Evolutionary conservation across 2,329 filamentous ascomycete species (phyloP).

Genomic region (Escovopsis sp.): DNA sequence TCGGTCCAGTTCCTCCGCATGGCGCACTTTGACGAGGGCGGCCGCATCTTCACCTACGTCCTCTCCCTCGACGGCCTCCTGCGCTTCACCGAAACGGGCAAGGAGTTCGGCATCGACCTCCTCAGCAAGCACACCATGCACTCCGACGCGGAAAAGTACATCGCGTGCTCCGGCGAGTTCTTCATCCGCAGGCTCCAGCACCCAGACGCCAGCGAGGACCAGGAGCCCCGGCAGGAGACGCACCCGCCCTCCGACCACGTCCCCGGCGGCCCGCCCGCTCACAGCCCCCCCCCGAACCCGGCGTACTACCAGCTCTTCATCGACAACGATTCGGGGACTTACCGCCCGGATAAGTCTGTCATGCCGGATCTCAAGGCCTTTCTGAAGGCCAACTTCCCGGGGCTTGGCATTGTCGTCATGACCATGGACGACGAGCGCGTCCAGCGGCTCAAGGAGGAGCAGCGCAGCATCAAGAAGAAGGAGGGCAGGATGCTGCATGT

Average conservation of each 20-base stretch:
- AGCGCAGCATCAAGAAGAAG: constrained; percentile 58
- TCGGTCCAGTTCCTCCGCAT: constrained; percentile 72
- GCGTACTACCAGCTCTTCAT: constrained; percentile 71
- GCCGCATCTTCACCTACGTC: constrained; percentile 82
- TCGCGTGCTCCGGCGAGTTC: constrained; percentile 87
- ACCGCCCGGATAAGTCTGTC: constrained; percentile 67
- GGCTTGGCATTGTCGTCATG: constrained; percentile 57
- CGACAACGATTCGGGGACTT: constrained; percentile 91
- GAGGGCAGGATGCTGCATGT: constrained; percentile 36
- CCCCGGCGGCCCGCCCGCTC: constrained; percentile 30
- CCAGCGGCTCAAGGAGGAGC: constrained; percentile 58
- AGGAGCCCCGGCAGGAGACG: constrained; percentile 28
- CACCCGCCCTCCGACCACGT: constrained; percentile 34
- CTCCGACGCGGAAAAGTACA: constrained; percentile 78
- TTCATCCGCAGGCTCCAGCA: constrained; percentile 59
- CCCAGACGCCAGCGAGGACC: constrained; percentile 28
- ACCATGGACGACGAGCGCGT: constrained; percentile 70
- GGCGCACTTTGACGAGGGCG: constrained; percentile 72
- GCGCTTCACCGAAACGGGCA: constrained; percentile 88
- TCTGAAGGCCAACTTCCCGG: constrained; percentile 59
- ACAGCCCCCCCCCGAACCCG: constrained; percentile 30
- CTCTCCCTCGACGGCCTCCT: constrained; percentile 75
- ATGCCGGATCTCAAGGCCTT: constrained; percentile 59
- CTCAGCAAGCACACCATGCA: constrained; percentile 96
- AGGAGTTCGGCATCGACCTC: constrained; percentile 88